Conservation (phyloP, 345 rosid species). For the Camelina neglecta region DNA sequence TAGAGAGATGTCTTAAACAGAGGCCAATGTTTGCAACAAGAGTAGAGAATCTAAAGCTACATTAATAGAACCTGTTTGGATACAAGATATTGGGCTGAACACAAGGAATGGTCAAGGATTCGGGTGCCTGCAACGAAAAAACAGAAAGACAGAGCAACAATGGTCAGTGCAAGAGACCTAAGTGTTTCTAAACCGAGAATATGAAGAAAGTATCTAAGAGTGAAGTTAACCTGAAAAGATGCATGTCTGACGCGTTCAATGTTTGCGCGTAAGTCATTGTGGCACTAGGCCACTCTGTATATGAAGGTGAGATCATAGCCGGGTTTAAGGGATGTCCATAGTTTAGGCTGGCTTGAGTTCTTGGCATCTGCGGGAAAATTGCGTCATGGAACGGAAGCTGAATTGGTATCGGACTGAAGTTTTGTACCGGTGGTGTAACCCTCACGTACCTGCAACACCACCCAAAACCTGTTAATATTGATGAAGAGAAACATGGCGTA, state of each 20-base stretch:
- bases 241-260: constrained; percentile 65
- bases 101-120: constrained; percentile 36
- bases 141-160: background rate
- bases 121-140: constrained; percentile 37
- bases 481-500: background rate
- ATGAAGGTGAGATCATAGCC: constrained; percentile 56
- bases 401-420: constrained; percentile 62
- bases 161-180: constrained; percentile 14
- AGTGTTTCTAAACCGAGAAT: background rate
- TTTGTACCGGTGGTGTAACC: constrained; percentile 69
- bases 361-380: constrained; percentile 68
- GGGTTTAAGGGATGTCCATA: constrained; percentile 66
- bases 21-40: constrained; percentile 32
- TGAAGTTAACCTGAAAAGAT: constrained; percentile 61
- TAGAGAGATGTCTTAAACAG: constrained; percentile 27
- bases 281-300: constrained; percentile 79
- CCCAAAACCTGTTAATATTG: background rate
- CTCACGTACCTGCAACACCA: constrained; percentile 70
- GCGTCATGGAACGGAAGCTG: constrained; percentile 68
- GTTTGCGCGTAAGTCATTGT: constrained; percentile 81
- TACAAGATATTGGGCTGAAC: constrained; percentile 27
- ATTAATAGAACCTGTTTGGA: constrained; percentile 23
- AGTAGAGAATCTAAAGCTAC: constrained; percentile 28
- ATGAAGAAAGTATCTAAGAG: background rate
- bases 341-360: constrained; percentile 58